Evolutionary conservation across 352 stramenopile genomes (phyloP).

Genomic region (Phytophthora agathidicida): DNA sequence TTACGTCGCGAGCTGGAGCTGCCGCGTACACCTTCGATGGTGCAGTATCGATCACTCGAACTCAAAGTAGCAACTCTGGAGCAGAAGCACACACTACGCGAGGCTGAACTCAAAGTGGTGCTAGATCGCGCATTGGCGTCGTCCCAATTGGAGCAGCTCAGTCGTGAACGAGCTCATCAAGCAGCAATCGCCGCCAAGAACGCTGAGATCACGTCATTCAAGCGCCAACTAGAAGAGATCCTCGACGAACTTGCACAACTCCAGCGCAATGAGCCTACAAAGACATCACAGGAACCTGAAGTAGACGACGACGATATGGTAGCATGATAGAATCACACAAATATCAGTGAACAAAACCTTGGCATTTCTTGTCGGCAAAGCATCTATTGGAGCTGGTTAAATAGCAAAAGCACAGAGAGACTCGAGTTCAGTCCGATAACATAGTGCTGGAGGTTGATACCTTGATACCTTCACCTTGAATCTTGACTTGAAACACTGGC

Average conservation of each 20-base stretch:
- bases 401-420: slow-evolving; percentile 44
- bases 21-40: slow-evolving; percentile 78
- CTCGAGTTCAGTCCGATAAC: too few species aligned
- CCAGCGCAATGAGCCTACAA: slow-evolving; percentile 18
- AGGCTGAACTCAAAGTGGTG: slow-evolving; percentile 79
- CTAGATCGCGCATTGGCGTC: slow-evolving; percentile 68
- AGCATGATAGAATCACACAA: slow-evolving; percentile 6
- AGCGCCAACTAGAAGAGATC: slow-evolving; percentile 74
- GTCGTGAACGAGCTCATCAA: slow-evolving; percentile 57
- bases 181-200: slow-evolving; percentile 76
- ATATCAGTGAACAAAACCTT: background rate
- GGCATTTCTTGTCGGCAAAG: slow-evolving; percentile 37
- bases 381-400: slow-evolving; percentile 53
- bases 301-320: slow-evolving; percentile 5
- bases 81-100: slow-evolving; percentile 76
- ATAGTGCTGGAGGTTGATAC: too few species aligned
- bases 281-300: slow-evolving; percentile 1
- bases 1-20: slow-evolving; percentile 53
- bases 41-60: slow-evolving; percentile 78
- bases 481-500: slow-evolving; percentile 11
- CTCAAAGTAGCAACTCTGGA: slow-evolving; percentile 76
- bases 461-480: slow-evolving; percentile 7
- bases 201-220: slow-evolving; percentile 78
- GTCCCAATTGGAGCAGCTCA: slow-evolving; percentile 70
- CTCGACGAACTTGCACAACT: slow-evolving; percentile 60